Evolutionary conservation across 2,329 filamentous ascomycete species (phyloP).

Genomic region (Capronia epimyces): DNA sequence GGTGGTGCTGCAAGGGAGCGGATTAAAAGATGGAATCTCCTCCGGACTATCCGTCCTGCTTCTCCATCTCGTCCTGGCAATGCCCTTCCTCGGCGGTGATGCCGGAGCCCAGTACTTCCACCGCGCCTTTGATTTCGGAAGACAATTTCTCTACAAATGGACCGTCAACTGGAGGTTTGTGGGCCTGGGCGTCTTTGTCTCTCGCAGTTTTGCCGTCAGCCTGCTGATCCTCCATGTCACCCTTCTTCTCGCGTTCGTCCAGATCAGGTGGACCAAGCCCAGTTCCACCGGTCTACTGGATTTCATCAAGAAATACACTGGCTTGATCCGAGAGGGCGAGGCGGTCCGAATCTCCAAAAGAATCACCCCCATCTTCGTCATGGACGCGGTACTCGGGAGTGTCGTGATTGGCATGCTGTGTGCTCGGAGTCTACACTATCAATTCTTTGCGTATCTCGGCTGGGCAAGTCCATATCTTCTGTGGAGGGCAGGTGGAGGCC

Average conservation of each 20-base stretch:
- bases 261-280: constrained; percentile 67
- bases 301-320: constrained; percentile 49
- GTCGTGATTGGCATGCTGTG: constrained; percentile 77
- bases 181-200: constrained; percentile 75
- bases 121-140: constrained; percentile 82
- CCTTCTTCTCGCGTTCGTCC: constrained; percentile 62
- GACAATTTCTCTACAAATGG: constrained; percentile 94
- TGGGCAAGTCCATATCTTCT: constrained; percentile 85
- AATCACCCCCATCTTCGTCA: constrained; percentile 66
- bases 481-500: constrained; percentile 69
- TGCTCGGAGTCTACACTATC: constrained; percentile 84
- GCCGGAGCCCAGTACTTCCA: constrained; percentile 61
- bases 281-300: constrained; percentile 51
- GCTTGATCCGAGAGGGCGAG: constrained; percentile 17
- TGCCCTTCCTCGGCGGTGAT: constrained; percentile 14
- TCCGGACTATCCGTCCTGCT: constrained; percentile 68
- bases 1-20: constrained; percentile 67
- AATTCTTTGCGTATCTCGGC: constrained; percentile 87
- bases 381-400: constrained; percentile 70
- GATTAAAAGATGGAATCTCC: constrained; percentile 59
- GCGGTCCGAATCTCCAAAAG: constrained; percentile 38
- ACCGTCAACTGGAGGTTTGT: constrained; percentile 98
- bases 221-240: constrained; percentile 62
- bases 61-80: constrained; percentile 58
- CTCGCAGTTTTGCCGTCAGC: constrained; percentile 59